These are phyloP conservation scores for Populus deltoides DNA, from an alignment of 345 rosid genomes.

Conservation along the genomic window DNA sequence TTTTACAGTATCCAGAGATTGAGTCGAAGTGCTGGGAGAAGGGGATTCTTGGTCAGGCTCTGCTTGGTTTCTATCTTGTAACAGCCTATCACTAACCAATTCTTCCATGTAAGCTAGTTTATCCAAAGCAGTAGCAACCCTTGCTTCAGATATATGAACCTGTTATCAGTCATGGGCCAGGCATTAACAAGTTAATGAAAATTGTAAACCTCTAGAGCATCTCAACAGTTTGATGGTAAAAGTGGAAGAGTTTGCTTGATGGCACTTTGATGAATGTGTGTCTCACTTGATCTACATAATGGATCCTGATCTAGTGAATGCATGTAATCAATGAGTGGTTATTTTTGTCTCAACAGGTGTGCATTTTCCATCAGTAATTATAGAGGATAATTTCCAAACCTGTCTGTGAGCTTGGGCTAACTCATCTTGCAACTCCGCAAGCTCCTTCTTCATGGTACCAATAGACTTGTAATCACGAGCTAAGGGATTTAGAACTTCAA, in stretches of 20 bases:
- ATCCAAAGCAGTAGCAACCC: slow-evolving; percentile 84
- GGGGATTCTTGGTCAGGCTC: slow-evolving; percentile 43
- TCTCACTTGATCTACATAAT: background rate
- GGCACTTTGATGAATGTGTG: background rate
- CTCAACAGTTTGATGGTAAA: background rate
- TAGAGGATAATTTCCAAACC: slow-evolving; percentile 36
- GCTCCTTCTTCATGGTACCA: slow-evolving; percentile 85
- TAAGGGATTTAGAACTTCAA: slow-evolving; percentile 90
- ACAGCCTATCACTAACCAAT: slow-evolving; percentile 75
- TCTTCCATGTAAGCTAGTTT: slow-evolving; percentile 94
- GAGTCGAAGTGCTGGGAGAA: slow-evolving; percentile 48
- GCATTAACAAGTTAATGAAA: slow-evolving; percentile 11
- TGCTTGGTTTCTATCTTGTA: slow-evolving; percentile 51
- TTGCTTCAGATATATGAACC: slow-evolving; percentile 98
- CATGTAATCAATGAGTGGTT: background rate
- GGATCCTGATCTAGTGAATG: background rate
- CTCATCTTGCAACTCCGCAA: slow-evolving; percentile 84
- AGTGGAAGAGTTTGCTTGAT: background rate
- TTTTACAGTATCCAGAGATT: slow-evolving; percentile 37
- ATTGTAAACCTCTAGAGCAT: background rate
- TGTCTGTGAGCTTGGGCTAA: slow-evolving; percentile 80
- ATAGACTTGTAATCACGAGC: slow-evolving; percentile 97
- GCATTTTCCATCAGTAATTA: background rate
- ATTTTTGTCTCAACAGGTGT: background rate
- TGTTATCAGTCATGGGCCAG: slow-evolving; percentile 33